phyloP scores from a whole-genome alignment of 1,284 basidiomycete genomes.

The Fomitopsis betulina region DNA sequence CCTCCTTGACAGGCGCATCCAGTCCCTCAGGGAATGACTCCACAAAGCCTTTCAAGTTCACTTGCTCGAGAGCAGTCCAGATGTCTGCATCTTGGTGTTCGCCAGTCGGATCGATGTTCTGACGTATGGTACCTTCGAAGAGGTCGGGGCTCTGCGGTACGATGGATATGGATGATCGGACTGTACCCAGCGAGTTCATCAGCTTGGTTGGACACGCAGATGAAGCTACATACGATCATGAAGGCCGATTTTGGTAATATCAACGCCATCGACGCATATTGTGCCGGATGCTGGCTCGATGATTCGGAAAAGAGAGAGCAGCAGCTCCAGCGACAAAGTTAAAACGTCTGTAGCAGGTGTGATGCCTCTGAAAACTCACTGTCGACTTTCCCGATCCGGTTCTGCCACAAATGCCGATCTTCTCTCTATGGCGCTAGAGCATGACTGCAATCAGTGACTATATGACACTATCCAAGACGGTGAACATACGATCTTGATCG shows the following conservation, averaged over 20 bases:
- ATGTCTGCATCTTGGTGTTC: constrained; percentile 73
- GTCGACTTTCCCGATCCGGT: constrained; percentile 94
- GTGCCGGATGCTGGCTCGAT: constrained; percentile 79
- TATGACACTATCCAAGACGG: background rate
- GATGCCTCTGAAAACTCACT: constrained; percentile 39
- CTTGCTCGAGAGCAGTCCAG: constrained; percentile 78
- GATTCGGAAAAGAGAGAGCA: constrained; percentile 73
- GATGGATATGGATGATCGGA: constrained; percentile 77
- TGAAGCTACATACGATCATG: constrained; percentile 51
- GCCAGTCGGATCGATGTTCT: constrained; percentile 80
- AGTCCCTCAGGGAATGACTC: constrained; percentile 67
- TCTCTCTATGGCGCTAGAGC: constrained; percentile 65
- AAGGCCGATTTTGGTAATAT: constrained; percentile 81
- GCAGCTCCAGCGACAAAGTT: constrained; percentile 33
- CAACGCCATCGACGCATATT: constrained; percentile 81
- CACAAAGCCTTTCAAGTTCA: constrained; percentile 68
- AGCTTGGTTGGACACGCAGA: constrained; percentile 9
- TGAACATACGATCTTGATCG: constrained; percentile 53
- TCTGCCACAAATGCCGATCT: constrained; percentile 82
- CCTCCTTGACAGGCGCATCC: constrained; percentile 77
- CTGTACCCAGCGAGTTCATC: constrained; percentile 29
- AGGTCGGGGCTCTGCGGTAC: constrained; percentile 84
- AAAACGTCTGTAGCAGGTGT: background rate
- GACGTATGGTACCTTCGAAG: constrained; percentile 83
- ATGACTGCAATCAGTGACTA: background rate